phyloP scores from a whole-genome alignment of 2,329 filamentous ascomycete species.

The Teratosphaeriaceae sp. region DNA sequence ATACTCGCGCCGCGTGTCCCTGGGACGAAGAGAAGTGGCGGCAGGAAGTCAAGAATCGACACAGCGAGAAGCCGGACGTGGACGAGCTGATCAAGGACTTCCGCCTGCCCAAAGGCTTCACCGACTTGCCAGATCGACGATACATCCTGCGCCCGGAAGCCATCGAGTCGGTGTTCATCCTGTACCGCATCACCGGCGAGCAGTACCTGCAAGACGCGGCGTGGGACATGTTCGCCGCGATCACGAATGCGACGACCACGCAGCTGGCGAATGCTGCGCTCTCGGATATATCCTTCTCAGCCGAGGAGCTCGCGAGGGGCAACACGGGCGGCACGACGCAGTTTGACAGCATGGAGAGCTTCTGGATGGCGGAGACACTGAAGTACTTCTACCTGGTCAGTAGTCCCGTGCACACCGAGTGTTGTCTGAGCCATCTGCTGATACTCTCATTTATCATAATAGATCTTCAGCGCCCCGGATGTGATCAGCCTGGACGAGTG shows the following conservation, averaged over 20 bases:
- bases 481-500: slow-evolving; percentile 41
- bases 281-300: slow-evolving; percentile 35
- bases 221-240: slow-evolving; percentile 45
- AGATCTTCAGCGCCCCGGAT: slow-evolving; percentile 32
- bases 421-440: neutral
- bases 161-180: slow-evolving; percentile 54
- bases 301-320: slow-evolving; percentile 25
- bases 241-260: slow-evolving; percentile 37
- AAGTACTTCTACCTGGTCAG: slow-evolving; percentile 38
- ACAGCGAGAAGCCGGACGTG: slow-evolving; percentile 16
- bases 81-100: slow-evolving; percentile 32
- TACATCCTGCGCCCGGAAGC: slow-evolving; percentile 48
- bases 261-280: slow-evolving; percentile 41
- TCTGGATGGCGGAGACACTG: slow-evolving; percentile 44
- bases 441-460: neutral
- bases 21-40: slow-evolving; percentile 33
- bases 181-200: slow-evolving; percentile 55
- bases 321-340: slow-evolving; percentile 14
- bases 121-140: slow-evolving; percentile 35
- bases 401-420: neutral
- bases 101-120: slow-evolving; percentile 39
- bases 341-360: slow-evolving; percentile 42
- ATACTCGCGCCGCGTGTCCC: neutral
- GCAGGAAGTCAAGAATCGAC: slow-evolving; percentile 29
- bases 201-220: slow-evolving; percentile 38